Evolutionary conservation across 2,329 filamentous ascomycete species (phyloP), one percentile per base, ranked within the genome.

Genomic region (Penicillium sclerotiorum): DNA sequence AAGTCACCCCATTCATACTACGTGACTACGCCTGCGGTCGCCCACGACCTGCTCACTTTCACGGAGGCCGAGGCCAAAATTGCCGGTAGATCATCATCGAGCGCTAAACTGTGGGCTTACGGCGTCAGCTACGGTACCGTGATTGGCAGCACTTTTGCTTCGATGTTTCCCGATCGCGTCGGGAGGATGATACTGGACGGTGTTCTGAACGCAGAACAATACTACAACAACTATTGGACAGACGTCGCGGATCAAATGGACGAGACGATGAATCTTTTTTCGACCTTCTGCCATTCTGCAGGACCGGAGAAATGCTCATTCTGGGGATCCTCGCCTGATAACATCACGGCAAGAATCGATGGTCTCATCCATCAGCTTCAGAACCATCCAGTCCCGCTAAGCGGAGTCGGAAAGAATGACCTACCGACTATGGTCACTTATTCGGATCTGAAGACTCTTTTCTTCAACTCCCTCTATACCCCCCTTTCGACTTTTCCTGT

Each of bases 231-330:
- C 3, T 64, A 65, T 58, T 83, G 78, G 79, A 77, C 73, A 48
- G 68, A 72, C 22, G 71, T 76, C 44, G 59, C 82, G 6, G 69
- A 69, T n/a, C 78, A 85, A 57, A 76, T 79, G 12, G 82, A 86
- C 61, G 71, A 75, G 44, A 75, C 80, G 5, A 74, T 83, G 57
- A 65, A 73, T 1, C 75, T 69, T 15, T 84, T 86, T 49, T 82
- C 79, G 57, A 66, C 70, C 15, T 74, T 76, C 33, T 87, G 84
- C 59, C 74, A 78, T 58, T 66, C 72, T 35, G 81, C 77, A 15
- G 79, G 79, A 0, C 50, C 55, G 38, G 22, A 49, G 28, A 56
- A 57, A 12, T 59, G 56, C 18, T 56, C 56, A 13, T 53, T 57
- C 20, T 56, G 49, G 52, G 52, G 52, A 27, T 53, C 55, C 11